Evolutionary conservation across 2,329 filamentous ascomycete genomes (phyloP).

Genomic region (Sclerotinia subarctica): DNA sequence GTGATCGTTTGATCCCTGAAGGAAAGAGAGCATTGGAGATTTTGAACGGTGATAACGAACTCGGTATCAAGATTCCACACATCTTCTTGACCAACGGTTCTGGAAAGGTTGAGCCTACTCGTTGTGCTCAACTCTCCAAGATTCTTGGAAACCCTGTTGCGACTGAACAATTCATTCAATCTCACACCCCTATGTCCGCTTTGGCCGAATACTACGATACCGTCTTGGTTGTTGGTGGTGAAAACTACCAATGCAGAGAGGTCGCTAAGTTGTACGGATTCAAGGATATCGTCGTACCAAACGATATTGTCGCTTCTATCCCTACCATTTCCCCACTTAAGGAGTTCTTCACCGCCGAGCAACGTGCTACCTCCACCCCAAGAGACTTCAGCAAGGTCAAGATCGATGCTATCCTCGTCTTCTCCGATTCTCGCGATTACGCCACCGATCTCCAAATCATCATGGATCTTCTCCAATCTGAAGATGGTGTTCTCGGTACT

Average conservation of each 20-base stretch:
- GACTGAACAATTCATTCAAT: slow-evolving; percentile 74
- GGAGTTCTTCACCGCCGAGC: slow-evolving; percentile 61
- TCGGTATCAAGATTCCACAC: slow-evolving; percentile 57
- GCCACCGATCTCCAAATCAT: slow-evolving; percentile 74
- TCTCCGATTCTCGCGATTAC: slow-evolving; percentile 71
- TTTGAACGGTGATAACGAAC: slow-evolving; percentile 72
- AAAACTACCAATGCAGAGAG: slow-evolving; percentile 70
- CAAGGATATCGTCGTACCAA: slow-evolving; percentile 68
- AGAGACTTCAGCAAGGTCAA: slow-evolving; percentile 66
- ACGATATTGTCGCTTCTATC: slow-evolving; percentile 70
- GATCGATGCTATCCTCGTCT: slow-evolving; percentile 73
- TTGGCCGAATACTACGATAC: slow-evolving; percentile 64
- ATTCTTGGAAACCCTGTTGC: slow-evolving; percentile 64
- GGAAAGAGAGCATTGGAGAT: slow-evolving; percentile 65
- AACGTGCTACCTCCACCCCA: slow-evolving; percentile 59
- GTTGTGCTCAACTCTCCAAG: slow-evolving; percentile 63
- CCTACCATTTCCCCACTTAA: slow-evolving; percentile 66
- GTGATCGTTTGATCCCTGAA: slow-evolving; percentile 66
- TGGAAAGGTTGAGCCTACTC: slow-evolving; percentile 64
- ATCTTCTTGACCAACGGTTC: slow-evolving; percentile 75
- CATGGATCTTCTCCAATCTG: slow-evolving; percentile 66
- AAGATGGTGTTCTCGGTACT: slow-evolving; percentile 65
- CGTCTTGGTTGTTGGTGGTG: slow-evolving; percentile 72
- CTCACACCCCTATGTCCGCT: slow-evolving; percentile 74
- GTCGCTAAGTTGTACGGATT: slow-evolving; percentile 72